A percentile compares a stretch with the other conserved stretches of the same genome.
Conservation (phyloP, 2,329 filamentous ascomycete genomes). For the Juglanconis juglandina region DNA sequence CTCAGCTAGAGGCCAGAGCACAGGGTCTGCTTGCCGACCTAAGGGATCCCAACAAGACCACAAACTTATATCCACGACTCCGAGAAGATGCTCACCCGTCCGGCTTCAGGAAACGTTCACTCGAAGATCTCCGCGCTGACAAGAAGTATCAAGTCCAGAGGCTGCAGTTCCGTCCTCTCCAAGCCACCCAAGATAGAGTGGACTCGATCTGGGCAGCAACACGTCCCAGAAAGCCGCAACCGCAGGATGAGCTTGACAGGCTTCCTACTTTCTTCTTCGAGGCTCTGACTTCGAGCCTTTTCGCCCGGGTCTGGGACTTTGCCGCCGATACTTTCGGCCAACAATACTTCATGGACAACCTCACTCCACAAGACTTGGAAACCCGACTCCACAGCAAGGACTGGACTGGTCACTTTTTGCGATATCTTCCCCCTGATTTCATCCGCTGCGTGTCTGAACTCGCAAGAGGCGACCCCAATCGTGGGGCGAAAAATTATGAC, state of each 20-base stretch:
- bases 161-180: constrained; percentile 5
- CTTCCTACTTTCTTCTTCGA: constrained; percentile 16
- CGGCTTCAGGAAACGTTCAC: not conserved
- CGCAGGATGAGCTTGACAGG: constrained; percentile 3
- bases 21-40: not conserved
- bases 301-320: constrained; percentile 15
- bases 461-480: constrained; percentile 14
- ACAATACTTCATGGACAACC: not conserved
- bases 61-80: no score
- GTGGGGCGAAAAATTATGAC: not conserved
- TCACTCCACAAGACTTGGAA: not conserved
- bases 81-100: not conserved
- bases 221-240: constrained; percentile 2
- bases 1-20: not conserved
- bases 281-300: constrained; percentile 9
- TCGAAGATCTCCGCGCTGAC: constrained; percentile 2
- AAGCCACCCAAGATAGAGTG: not conserved
- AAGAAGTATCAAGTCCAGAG: not conserved
- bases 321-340: constrained; percentile 11
- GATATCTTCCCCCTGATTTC: constrained; percentile 12
- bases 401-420: constrained; percentile 12
- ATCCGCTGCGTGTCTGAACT: constrained; percentile 11
- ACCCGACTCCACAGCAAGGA: not conserved
- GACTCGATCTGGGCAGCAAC: not conserved
- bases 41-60: not conserved